Evolutionary conservation across 768 basidiomycete genomes (phyloP), one percentile per base, ranked within the genome.

Genomic region (Leucocoprinus birnbaumii): DNA sequence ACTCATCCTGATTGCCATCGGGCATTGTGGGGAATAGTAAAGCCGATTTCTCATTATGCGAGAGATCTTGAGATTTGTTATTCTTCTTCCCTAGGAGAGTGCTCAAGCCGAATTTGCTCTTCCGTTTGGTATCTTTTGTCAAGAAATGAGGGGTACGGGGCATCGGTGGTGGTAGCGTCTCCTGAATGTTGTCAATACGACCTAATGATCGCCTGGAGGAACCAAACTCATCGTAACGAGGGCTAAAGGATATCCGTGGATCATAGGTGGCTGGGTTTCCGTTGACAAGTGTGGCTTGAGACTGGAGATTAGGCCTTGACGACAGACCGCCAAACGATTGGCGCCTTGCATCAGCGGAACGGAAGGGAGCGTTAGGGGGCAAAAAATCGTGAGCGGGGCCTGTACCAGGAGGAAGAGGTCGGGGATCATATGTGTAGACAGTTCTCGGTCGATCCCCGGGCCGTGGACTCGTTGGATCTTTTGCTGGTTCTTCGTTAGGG

Each of bases 301-400:
- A 60, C 8, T 60, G 72, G 19, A 82, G 63, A 49, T 79, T 79
- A 6, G 87, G 83, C 18, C 78, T 78, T 5, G 84, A 80, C 13
- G 80, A 71, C 19, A 82, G 70, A 16, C 90, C 91, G 38, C 83
- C 75, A 58, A 92, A 91, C 2, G 91, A 93, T 65, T 91, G 91
- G 42, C 91, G 76, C 57, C 91, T 77, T 35, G 62, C 59, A 53
- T 89, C 88, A 38, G 64, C 53, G 16, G 62, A 71, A 41, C 80
- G 79, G 76, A 89, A 90, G 2, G 85, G 78, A 2, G 84, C 80
- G 48, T 82, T 78, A 2, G 87, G 86, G 26, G 83, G 84, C 7
- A 77, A 60, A 62, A 87, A 83, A 55, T 80, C 80, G 43, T 78
- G 72, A 0, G 70, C 65, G 19, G 74, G 70, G 16, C 71, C 69